Evolutionary conservation across 768 basidiomycete genomes (phyloP).

Genomic region (Calvatia gigantea): DNA sequence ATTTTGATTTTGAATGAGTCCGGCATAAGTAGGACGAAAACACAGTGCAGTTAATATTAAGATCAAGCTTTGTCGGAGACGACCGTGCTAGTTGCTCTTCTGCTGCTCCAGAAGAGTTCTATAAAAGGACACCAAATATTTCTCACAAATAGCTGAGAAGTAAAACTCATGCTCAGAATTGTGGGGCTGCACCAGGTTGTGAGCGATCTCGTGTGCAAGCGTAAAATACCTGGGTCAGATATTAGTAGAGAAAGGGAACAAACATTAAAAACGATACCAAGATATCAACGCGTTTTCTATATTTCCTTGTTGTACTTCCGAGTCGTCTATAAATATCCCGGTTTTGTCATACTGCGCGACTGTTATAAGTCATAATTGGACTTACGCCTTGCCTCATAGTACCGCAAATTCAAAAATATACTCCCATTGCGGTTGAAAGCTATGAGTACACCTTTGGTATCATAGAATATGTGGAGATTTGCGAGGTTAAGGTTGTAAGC

Average conservation of each 20-base stretch:
- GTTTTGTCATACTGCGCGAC: background rate
- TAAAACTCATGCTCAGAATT: conserved; percentile 95
- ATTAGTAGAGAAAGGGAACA: background rate
- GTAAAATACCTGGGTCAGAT: conserved; percentile 74
- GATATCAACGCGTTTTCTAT: conserved; percentile 69
- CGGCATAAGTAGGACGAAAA: too few relatives aligned
- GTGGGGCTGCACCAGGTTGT: conserved; percentile 84
- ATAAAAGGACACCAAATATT: conserved; percentile 42
- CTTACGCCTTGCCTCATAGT: conserved; percentile 85
- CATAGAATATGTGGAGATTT: conserved; percentile 86
- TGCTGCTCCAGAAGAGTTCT: conserved; percentile 21
- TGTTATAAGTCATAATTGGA: conserved; percentile 13
- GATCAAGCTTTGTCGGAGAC: too few relatives aligned
- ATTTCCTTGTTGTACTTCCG: conserved; percentile 52
- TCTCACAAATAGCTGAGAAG: conserved; percentile 87
- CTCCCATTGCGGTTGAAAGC: conserved; percentile 92
- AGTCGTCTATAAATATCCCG: conserved; percentile 52
- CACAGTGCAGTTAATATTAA: too few relatives aligned
- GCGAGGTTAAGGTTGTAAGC: conserved; percentile 73
- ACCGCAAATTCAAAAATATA: conserved; percentile 85
- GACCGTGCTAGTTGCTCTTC: too few relatives aligned
- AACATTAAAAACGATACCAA: conserved; percentile 43
- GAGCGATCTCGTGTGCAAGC: conserved; percentile 90
- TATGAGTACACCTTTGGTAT: conserved; percentile 74
- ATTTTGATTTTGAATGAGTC: too few relatives aligned